Conservation (phyloP, 108 stramenopile genomes). For the Cylindrotheca fusiformis region DNA sequence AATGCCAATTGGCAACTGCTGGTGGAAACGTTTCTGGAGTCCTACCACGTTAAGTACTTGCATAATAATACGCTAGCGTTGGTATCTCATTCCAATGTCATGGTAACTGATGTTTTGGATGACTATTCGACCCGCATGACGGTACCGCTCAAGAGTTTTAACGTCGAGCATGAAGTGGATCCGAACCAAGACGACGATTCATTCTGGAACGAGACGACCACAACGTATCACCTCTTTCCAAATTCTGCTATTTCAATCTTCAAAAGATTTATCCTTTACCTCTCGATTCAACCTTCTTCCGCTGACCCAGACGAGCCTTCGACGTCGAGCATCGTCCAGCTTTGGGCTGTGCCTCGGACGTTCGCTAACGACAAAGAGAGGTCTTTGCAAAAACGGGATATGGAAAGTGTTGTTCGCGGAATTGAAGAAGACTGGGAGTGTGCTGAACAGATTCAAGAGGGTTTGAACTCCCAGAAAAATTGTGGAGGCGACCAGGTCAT, state of each 20-base stretch:
- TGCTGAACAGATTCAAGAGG: constrained; percentile 10
- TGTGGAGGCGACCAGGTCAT: too few species aligned
- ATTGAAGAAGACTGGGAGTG: constrained; percentile 24
- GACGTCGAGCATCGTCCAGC: not conserved
- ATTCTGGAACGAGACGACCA: constrained; percentile 11
- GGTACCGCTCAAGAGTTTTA: not conserved
- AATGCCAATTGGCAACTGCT: constrained; percentile 20
- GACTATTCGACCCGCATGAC: too few species aligned
- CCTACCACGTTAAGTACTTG: constrained; percentile 10
- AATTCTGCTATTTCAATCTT: constrained; percentile 4
- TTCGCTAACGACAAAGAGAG: not conserved
- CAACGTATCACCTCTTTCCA: constrained; percentile 14
- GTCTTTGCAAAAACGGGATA: constrained; percentile 7
- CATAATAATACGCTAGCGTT: constrained; percentile 11
- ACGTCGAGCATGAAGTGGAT: not conserved
- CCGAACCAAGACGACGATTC: constrained; percentile 1
- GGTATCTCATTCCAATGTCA: constrained; percentile 12
- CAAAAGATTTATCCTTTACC: constrained; percentile 8
- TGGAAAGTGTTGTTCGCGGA: constrained; percentile 1
- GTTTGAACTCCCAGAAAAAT: constrained; percentile 1
- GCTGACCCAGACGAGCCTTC: not conserved
- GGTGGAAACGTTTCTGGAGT: constrained; percentile 14
- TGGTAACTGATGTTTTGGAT: not conserved
- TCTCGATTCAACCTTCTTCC: not conserved
- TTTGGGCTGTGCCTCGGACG: constrained; percentile 2